These are phyloP conservation scores for Staphylotrichum longicolle DNA, from an alignment of 495 filamentous ascomycete species.

Conservation along the genomic window DNA sequence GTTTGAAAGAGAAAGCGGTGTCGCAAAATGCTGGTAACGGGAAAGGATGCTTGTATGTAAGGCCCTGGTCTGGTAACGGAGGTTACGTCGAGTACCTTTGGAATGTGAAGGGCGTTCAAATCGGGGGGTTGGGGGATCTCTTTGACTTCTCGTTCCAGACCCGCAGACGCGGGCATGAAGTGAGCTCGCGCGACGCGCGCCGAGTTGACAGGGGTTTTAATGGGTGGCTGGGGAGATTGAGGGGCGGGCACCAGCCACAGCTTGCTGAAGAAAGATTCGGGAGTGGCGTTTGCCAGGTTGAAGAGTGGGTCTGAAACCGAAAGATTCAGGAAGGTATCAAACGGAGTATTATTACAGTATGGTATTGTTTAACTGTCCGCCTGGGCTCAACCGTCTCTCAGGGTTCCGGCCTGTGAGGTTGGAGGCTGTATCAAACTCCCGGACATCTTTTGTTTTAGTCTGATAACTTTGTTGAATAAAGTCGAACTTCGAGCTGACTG, in stretches of 20 bases:
- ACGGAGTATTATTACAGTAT: no score
- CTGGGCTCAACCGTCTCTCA: no score
- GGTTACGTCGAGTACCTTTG: background rate
- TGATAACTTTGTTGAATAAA: no score
- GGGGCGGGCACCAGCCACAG: slow-evolving; percentile 20
- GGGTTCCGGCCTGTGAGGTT: no score
- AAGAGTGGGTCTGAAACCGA: background rate
- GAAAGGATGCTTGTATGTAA: slow-evolving; percentile 8
- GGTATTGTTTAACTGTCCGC: no score
- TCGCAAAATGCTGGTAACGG: slow-evolving; percentile 4
- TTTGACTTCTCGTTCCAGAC: slow-evolving; percentile 1
- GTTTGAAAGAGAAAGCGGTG: background rate
- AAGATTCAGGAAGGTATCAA: no score
- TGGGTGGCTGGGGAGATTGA: slow-evolving; percentile 20
- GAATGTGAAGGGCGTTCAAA: slow-evolving; percentile 15
- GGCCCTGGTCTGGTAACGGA: background rate
- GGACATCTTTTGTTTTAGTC: no score
- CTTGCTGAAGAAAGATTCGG: background rate
- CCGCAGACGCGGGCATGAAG: slow-evolving; percentile 2
- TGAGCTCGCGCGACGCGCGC: slow-evolving; percentile 14
- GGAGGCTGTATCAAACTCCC: no score
- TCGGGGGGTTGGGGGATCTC: slow-evolving; percentile 18
- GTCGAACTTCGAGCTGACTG: no score
- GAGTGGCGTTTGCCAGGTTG: no score
- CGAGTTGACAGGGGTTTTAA: slow-evolving; percentile 18